These are phyloP conservation scores for Colletotrichum ledebouriae DNA, from an alignment of 2,329 filamentous ascomycete species.

Conservation along the genomic window DNA sequence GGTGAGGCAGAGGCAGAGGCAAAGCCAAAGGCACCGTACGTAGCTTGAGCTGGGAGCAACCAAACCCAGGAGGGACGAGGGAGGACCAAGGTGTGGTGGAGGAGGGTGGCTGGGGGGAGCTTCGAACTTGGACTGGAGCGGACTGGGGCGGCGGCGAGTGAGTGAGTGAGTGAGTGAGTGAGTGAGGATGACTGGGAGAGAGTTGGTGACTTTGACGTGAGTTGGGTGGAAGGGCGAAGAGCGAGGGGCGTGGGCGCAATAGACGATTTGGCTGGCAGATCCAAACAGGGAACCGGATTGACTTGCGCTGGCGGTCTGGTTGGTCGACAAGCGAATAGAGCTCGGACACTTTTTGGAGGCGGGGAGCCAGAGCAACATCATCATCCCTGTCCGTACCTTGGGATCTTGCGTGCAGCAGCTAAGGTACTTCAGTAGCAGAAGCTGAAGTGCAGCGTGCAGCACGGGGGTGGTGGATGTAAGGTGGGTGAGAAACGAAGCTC, in stretches of 20 bases:
- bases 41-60: conserved; percentile 35
- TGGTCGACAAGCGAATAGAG: conserved; percentile 36
- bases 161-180: conserved; percentile 18
- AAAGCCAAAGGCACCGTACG: conserved; percentile 10
- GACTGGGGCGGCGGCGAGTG: conserved; percentile 24
- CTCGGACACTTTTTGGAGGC: conserved; percentile 34
- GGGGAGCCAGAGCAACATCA: conserved; percentile 35
- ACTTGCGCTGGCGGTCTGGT: conserved; percentile 25
- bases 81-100: conserved; percentile 34
- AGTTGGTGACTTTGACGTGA: conserved; percentile 9
- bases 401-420: conserved; percentile 6
- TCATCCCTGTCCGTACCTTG: conserved; percentile 40
- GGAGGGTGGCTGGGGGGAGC: conserved; percentile 40
- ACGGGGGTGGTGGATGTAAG: background rate
- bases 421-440: background rate
- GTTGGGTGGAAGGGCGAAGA: conserved; percentile 4
- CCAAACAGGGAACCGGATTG: conserved; percentile 38
- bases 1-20: conserved; percentile 27
- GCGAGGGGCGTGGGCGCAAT: conserved; percentile 28
- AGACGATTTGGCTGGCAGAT: conserved; percentile 35
- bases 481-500: conserved; percentile 19
- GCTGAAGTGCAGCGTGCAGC: background rate
- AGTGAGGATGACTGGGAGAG: conserved; percentile 24
- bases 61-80: conserved; percentile 26
- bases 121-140: conserved; percentile 37